Evolutionary conservation across 345 rosid species (phyloP).

Genomic region (Rhodamnia rubescens): DNA sequence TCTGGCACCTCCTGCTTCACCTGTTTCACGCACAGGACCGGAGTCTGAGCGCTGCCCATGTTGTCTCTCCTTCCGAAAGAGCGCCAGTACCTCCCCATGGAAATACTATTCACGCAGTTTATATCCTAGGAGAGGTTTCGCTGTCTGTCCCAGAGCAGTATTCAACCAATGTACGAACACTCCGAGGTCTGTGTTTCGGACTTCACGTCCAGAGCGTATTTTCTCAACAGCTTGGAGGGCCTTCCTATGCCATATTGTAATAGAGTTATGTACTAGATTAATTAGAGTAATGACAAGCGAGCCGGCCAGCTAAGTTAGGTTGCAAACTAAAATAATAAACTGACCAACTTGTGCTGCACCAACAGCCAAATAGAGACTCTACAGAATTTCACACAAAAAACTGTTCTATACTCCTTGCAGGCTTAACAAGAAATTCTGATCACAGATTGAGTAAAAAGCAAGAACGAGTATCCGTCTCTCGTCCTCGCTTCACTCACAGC

Average conservation of each 20-base stretch:
- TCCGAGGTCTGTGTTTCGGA: not conserved
- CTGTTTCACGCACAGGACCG: slow-evolving; percentile 22
- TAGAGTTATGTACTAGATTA: not conserved
- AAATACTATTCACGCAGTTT: not conserved
- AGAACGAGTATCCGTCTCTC: not conserved
- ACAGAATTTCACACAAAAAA: not conserved
- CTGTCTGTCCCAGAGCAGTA: not conserved
- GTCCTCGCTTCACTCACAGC: not conserved
- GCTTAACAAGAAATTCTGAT: not conserved
- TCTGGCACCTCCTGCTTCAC: slow-evolving; percentile 33
- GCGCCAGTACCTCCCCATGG: slow-evolving; percentile 1
- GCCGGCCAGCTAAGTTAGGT: not conserved
- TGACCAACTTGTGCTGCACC: not conserved
- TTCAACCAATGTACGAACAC: not conserved
- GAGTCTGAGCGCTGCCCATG: slow-evolving; percentile 12
- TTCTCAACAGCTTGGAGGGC: not conserved
- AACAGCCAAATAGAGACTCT: not conserved
- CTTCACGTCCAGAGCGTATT: not conserved
- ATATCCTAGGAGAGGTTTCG: not conserved
- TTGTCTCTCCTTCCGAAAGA: not conserved
- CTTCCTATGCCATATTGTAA: not conserved
- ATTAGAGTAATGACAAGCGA: not conserved
- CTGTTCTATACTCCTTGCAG: rapidly evolving
- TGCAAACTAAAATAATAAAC: not conserved
- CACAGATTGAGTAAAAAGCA: not conserved